Evolutionary conservation across 352 stramenopile species (phyloP), one percentile per base, ranked within the genome.

Genomic region (Pythium aquatile): DNA sequence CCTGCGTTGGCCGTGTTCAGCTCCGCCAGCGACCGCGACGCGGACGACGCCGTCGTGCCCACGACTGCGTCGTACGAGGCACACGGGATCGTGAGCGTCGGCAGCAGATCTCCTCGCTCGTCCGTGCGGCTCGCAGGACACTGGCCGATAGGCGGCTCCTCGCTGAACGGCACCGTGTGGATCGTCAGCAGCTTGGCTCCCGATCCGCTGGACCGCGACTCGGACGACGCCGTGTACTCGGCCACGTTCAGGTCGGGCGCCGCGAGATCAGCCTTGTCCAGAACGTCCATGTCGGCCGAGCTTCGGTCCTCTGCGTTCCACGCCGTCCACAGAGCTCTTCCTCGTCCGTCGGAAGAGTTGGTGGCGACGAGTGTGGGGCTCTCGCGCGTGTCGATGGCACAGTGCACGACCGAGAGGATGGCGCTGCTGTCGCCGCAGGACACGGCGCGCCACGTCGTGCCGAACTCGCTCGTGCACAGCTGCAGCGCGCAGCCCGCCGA

Each of bases 81-180:
- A 48, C 66, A 73, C 32, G 66, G 66, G 57, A 73, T 73, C 28
- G 57, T 73, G 17, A 73, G 57, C 51, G 61, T 53, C 26, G 66
- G 66, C 6, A 73, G 55, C 29, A 73, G 44, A 30, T 60, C 57
- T 5, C 58, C 61, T 14, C 46, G 42, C 4, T 61, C 26, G 53
- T 63, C 57, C 2, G 39, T 47, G 7, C 40, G 57, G 28, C 44
- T 61, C 5, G 28, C 32, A 7, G 66, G 66, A 49, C 66, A 73
- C 57, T 73, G 66, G 30, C 66, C 66, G 5, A 73, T 58, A 6
- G 58, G 61, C 6, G 66, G 66, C 37, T 73, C 66, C 28, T 67
- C 57, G 26, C 32, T 60, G n/a, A 69, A 73, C 1, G 66, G 42
- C 32, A 73, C 56, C 0, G 66, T 66, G 44, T 73, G 66, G 56